phyloP scores from a whole-genome alignment of 257 asterid genomes.

The Coffea eugenioides region DNA sequence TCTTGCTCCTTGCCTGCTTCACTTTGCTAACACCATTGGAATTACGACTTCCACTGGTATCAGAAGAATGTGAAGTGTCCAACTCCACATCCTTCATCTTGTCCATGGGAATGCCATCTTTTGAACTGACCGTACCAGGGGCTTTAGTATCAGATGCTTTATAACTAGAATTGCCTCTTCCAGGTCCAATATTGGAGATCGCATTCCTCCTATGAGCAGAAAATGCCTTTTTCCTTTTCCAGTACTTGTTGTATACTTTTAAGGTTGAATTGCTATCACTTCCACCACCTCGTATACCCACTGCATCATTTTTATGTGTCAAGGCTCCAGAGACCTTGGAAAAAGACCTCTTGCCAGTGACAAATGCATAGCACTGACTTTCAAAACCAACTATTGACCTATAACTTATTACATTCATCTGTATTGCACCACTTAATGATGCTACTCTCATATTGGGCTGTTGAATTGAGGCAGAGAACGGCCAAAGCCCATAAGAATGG shows the following conservation, averaged over 20 bases:
- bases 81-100: constrained; percentile 21
- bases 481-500: constrained; percentile 21
- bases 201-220: constrained; percentile 41
- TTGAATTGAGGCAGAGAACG: constrained; percentile 36
- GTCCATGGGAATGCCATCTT: constrained; percentile 27
- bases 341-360: constrained; percentile 41
- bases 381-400: constrained; percentile 30
- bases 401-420: constrained; percentile 28
- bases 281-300: constrained; percentile 30
- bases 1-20: constrained; percentile 51
- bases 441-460: constrained; percentile 40
- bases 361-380: constrained; percentile 25
- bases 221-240: constrained; percentile 34
- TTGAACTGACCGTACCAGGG: constrained; percentile 28
- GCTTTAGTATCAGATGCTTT: constrained; percentile 31
- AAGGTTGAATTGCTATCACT: constrained; percentile 26
- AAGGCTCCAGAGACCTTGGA: constrained; percentile 46
- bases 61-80: constrained; percentile 22
- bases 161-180: constrained; percentile 27
- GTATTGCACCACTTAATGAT: constrained; percentile 29
- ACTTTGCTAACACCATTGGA: constrained; percentile 36
- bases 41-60: constrained; percentile 21
- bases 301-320: constrained; percentile 21
- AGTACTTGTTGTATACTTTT: constrained; percentile 29
- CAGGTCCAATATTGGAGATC: constrained; percentile 27